Base-by-base conservation (phyloP, 805 yeast genomes). In the Myxozyma neotropica region DNA sequence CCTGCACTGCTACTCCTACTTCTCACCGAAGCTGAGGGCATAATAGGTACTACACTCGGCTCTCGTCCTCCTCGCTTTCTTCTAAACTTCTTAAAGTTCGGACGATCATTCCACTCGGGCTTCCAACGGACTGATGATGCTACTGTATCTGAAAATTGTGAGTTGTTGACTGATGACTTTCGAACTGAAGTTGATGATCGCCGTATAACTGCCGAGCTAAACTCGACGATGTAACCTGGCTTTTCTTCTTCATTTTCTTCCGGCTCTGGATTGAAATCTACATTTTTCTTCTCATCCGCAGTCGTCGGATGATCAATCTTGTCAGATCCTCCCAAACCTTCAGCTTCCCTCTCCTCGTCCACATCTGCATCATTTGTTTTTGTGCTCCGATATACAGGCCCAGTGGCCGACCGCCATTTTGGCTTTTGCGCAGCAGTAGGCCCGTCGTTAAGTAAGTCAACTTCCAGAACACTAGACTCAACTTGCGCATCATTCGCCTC, bases 11-110 rank as follows among this genome's bases (percentile, higher is more conserved):
- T 21, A 15, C 15, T 52, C 4, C 21, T 15, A 40, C 40, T 46
- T 10, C 10, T 36, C 8, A 17, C 38, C 35, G 50, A 24, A 26
- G 12, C 45, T 17, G 13, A 17, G 7, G 29, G 4, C 24, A 21
- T 23, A 19, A 44, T n/a, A 24, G 19, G 27, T 4, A 35, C 35
- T 29, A 29, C 10, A 38, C 43, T n/a, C n/a, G 27, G n/a, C 8
- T 17, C 39, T 10, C 48, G 35, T 19, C 55, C 38, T 4, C 19
- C 44, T 8, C 49, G 33, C 24, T 40, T 31, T 26, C 54, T 47
- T 31, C 47, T 45, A 45, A 60, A 60, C 12, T 19, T 44, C 24
- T 60, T 60, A 52, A 48, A 60, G 27, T 60, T 59, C 10, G 54
- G 50, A 6, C 63, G 52, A 10, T 54, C 59, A 21, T 27, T 40